These are phyloP conservation scores for Berberis thunbergii DNA, from an alignment of 164 flowering plant species.

Conservation along the genomic window DNA sequence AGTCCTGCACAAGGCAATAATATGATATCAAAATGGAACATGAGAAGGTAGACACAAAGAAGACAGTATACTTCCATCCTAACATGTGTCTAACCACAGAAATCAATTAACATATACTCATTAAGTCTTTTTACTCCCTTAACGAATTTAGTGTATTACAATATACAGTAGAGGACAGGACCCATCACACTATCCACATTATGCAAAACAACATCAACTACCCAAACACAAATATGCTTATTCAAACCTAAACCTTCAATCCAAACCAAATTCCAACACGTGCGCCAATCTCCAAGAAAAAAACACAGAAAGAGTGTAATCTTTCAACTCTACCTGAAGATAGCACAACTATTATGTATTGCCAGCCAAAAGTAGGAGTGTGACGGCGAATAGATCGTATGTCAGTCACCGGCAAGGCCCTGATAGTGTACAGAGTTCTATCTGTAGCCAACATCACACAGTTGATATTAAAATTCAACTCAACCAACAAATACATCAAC, in stretches of 20 bases:
- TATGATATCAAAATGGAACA: too few relatives aligned
- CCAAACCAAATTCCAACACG: not conserved
- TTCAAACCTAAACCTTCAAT: too few relatives aligned
- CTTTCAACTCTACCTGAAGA: slow-evolving; percentile 53
- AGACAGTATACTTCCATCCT: too few relatives aligned
- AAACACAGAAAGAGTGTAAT: not conserved
- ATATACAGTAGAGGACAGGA: too few relatives aligned
- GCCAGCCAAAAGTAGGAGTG: slow-evolving; percentile 94
- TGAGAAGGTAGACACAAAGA: too few relatives aligned
- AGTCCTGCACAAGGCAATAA: slow-evolving; percentile 46
- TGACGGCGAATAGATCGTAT: slow-evolving; percentile 85
- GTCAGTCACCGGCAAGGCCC: slow-evolving; percentile 72
- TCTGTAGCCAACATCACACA: slow-evolving; percentile 34
- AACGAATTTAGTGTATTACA: too few relatives aligned
- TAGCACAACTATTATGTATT: slow-evolving; percentile 77
- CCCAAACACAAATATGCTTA: too few relatives aligned
- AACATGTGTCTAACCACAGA: too few relatives aligned
- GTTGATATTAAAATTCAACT: not conserved
- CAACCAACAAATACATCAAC: not conserved
- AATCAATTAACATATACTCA: too few relatives aligned
- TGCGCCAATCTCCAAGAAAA: not conserved
- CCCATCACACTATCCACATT: too few relatives aligned
- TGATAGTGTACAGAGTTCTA: slow-evolving; percentile 79
- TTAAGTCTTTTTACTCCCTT: too few relatives aligned
- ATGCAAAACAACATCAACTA: too few relatives aligned